A percentile compares a stretch with the other conserved stretches of the same genome.
These are phyloP conservation scores for Yarrowia porcina DNA, from an alignment of 805 yeast genomes.

Conservation along the genomic window DNA sequence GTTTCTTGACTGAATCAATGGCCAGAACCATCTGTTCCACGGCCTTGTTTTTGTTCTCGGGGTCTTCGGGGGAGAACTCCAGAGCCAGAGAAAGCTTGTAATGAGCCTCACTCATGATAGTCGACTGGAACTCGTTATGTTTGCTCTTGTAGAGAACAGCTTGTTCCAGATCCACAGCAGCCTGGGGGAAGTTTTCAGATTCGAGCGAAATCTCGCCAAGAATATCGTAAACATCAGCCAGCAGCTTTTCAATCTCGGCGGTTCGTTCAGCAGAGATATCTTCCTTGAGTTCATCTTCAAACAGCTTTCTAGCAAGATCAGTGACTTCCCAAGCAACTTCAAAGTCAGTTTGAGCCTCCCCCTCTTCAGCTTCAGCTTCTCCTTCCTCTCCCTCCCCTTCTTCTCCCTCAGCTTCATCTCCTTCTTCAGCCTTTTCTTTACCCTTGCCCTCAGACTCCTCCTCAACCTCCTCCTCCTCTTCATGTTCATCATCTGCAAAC, in stretches of 20 bases:
- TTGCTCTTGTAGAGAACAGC: conserved; percentile 54
- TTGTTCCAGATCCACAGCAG: conserved; percentile 62
- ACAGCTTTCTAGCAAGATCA: conserved; percentile 70
- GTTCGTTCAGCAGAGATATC: conserved; percentile 27
- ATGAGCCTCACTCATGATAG: conserved; percentile 71
- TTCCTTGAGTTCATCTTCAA: conserved; percentile 45
- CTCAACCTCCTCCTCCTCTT: conserved; percentile 30
- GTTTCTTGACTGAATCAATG: conserved; percentile 46
- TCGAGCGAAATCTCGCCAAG: conserved; percentile 89
- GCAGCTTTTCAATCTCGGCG: conserved; percentile 45
- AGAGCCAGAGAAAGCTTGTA: conserved; percentile 75
- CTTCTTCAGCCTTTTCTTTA: too few species aligned
- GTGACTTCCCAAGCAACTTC: conserved; percentile 86
- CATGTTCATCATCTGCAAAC: conserved; percentile 31
- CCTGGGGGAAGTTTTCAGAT: conserved; percentile 79
- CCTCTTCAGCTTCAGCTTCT: conserved; percentile 35
- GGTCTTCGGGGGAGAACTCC: conserved; percentile 63
- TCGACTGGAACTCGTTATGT: conserved; percentile 51
- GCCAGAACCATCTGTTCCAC: conserved; percentile 55
- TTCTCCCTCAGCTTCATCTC: conserved; percentile 35
- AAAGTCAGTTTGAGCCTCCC: conserved; percentile 63
- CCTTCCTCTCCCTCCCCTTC: conserved; percentile 27
- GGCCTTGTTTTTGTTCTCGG: conserved; percentile 48
- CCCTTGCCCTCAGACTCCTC: too few species aligned
- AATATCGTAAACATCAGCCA: conserved; percentile 72